Conservation (phyloP, 192 early-diverging fungal genomes). For the Radiomyces spectabilis region DNA sequence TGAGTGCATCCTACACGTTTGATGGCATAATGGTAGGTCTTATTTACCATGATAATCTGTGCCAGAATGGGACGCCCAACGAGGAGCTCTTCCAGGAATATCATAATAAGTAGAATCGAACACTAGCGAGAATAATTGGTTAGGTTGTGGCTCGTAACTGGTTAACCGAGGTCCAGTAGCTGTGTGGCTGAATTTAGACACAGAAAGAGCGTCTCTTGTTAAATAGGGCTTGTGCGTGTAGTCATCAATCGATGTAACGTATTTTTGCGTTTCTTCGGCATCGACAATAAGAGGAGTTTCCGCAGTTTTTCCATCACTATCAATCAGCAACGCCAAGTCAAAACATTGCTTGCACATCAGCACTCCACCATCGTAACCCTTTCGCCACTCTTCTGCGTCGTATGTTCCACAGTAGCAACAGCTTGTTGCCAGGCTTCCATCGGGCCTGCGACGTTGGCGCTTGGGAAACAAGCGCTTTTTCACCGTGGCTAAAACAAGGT, state of each 20-base stretch:
- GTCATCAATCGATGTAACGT: slow-evolving; percentile 53
- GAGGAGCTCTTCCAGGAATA: slow-evolving; percentile 82
- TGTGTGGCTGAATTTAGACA: slow-evolving; percentile 39
- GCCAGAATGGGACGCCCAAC: slow-evolving; percentile 90
- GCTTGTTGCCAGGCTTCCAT: slow-evolving; percentile 15
- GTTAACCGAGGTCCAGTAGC: slow-evolving; percentile 43
- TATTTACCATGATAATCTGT: slow-evolving; percentile 76
- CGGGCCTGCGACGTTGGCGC: slow-evolving; percentile 16
- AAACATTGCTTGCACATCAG: slow-evolving; percentile 67
- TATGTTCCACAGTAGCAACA: slow-evolving; percentile 62
- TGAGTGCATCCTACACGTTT: no score
- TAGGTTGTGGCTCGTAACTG: slow-evolving; percentile 56
- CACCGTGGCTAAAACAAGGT: no score
- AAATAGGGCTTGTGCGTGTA: slow-evolving; percentile 62
- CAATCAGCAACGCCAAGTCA: slow-evolving; percentile 32
- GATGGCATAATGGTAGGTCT: no score
- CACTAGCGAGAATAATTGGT: slow-evolving; percentile 65
- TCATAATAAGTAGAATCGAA: slow-evolving; percentile 85
- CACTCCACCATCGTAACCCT: slow-evolving; percentile 61
- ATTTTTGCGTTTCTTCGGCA: slow-evolving; percentile 20
- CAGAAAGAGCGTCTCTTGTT: slow-evolving; percentile 46
- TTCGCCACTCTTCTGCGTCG: slow-evolving; percentile 51
- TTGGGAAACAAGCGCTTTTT: slow-evolving; percentile 13
- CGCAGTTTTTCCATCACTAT: slow-evolving; percentile 16
- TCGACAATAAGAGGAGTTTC: slow-evolving; percentile 2